A percentile compares a stretch with the other conserved stretches of the same genome.
phyloP scores from a whole-genome alignment of 495 filamentous ascomycete genomes.

The Penicillium atrosanguineum region DNA sequence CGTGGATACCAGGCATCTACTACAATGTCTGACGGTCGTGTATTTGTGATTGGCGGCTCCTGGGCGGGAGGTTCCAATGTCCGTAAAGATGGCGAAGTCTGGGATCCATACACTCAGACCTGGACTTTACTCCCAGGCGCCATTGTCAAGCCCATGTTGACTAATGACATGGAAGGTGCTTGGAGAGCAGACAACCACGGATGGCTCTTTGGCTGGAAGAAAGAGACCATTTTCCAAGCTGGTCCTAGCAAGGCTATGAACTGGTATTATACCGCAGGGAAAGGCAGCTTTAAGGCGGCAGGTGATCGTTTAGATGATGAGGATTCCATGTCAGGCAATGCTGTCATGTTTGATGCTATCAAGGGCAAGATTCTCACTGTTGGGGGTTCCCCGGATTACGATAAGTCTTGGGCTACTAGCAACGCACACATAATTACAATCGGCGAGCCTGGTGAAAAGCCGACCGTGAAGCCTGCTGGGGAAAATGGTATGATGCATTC shows the following conservation, averaged over 20 bases:
- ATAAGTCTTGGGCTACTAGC: conserved; percentile 32
- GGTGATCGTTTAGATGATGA: conserved; percentile 34
- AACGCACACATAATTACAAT: conserved; percentile 52
- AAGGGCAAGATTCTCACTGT: conserved; percentile 53
- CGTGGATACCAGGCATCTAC: conserved; percentile 59
- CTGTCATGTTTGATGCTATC: conserved; percentile 56
- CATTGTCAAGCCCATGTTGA: conserved; percentile 47
- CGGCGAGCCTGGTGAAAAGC: conserved; percentile 16
- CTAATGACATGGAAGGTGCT: conserved; percentile 38
- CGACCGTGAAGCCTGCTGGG: conserved; percentile 29
- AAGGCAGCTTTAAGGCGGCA: conserved; percentile 36
- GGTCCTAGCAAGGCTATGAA: conserved; percentile 40
- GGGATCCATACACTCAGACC: conserved; percentile 32
- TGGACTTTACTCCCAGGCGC: conserved; percentile 39
- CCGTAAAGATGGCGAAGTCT: conserved; percentile 57
- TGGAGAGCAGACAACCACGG: conserved; percentile 32
- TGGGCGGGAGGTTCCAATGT: conserved; percentile 44
- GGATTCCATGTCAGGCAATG: conserved; percentile 54
- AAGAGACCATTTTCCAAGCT: conserved; percentile 52
- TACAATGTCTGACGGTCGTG: conserved; percentile 50
- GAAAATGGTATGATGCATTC: conserved; percentile 35
- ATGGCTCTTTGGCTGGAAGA: conserved; percentile 62
- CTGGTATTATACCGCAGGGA: conserved; percentile 50
- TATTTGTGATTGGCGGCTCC: conserved; percentile 61
- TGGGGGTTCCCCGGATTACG: conserved; percentile 50